Evolutionary conservation across 495 filamentous ascomycete species (phyloP), one percentile per base, ranked within the genome.

Genomic region (Neurospora sp.): DNA sequence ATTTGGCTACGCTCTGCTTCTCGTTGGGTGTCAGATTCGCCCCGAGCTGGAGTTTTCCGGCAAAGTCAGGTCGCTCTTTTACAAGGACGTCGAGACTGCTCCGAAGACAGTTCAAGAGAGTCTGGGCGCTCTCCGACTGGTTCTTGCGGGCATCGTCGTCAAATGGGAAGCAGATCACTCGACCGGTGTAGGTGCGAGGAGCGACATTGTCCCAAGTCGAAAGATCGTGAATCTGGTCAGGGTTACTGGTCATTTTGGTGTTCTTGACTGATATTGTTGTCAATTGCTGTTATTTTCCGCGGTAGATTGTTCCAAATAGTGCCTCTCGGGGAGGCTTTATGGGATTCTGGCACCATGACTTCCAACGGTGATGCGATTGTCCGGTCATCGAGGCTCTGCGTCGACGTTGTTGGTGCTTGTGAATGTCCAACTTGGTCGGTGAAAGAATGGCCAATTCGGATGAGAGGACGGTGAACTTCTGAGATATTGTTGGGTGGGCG

Each of bases 191-290:
- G 23, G 75, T 77, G 4, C 80, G 80, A 72, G 80, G 79, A 49
- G 80, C 77, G 41, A 75, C 78, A 71, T 82, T 80, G 74, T 82
- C 79, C 76, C 79, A 82, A 16, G 78, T 74, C 35, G 80, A 82
- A 3, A 82, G 74, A 54, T 71, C 11, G 5, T 38, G 38, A 0
- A 60, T 20, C 1, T 31, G 1, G 23, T 35, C 20, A 35, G 60
- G 8, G 9, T 38, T 38, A 7, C 42, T 35, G n/a, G 20, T 35
- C 54, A 66, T 66, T 66, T 66, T 62, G 54, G 23, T 16, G 5
- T 35, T 35, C 2, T 14, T 31, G 23, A 8, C 6, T 16, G 54
- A 9, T 16, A 2, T n/a, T n/a, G n/a, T n/a, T n/a, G n/a, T n/a
- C n/a, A n/a, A n/a, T n/a, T n/a, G 10, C 0, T 9, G 54, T 35